Evolutionary conservation across 805 yeast genomes (phyloP).

Genomic region (Scheffersomyces coipomensis): DNA sequence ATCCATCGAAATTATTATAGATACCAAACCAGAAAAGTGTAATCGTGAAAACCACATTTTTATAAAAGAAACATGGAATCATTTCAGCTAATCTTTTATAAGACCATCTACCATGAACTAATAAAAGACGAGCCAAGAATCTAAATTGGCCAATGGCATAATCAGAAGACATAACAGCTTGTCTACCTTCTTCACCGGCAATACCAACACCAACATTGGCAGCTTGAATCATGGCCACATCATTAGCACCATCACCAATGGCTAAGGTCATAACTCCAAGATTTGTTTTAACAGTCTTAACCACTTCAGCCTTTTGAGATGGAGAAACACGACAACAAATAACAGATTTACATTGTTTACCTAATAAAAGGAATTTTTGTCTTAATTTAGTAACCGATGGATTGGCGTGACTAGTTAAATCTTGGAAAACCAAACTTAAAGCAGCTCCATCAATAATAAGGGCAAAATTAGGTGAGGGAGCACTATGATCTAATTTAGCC

Average conservation of each 20-base stretch:
- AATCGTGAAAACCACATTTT: conserved; percentile 71
- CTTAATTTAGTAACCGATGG: conserved; percentile 11
- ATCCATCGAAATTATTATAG: conserved; percentile 67
- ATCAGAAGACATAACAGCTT: conserved; percentile 85
- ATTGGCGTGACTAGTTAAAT: conserved; percentile 8
- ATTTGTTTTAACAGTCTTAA: conserved; percentile 58
- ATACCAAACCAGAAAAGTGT: conserved; percentile 78
- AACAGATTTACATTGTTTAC: conserved; percentile 78
- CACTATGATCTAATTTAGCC: conserved; percentile 62
- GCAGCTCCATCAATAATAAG: conserved; percentile 73
- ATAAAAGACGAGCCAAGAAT: conserved; percentile 58
- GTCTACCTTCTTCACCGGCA: conserved; percentile 86
- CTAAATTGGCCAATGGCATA: conserved; percentile 81
- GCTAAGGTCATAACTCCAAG: conserved; percentile 76
- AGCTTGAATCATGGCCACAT: conserved; percentile 85
- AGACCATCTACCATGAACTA: conserved; percentile 86
- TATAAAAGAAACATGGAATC: conserved; percentile 78
- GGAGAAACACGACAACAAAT: conserved; percentile 84
- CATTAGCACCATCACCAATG: conserved; percentile 85
- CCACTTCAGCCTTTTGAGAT: conserved; percentile 77
- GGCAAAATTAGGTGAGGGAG: conserved; percentile 59
- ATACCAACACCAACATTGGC: conserved; percentile 86
- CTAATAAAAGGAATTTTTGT: conserved; percentile 61
- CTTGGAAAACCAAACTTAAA: conserved; percentile 43
- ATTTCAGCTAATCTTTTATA: conserved; percentile 71